These are phyloP conservation scores for Entophlyctis luteolus DNA, from an alignment of 192 early-diverging fungal genomes.

Conservation along the genomic window DNA sequence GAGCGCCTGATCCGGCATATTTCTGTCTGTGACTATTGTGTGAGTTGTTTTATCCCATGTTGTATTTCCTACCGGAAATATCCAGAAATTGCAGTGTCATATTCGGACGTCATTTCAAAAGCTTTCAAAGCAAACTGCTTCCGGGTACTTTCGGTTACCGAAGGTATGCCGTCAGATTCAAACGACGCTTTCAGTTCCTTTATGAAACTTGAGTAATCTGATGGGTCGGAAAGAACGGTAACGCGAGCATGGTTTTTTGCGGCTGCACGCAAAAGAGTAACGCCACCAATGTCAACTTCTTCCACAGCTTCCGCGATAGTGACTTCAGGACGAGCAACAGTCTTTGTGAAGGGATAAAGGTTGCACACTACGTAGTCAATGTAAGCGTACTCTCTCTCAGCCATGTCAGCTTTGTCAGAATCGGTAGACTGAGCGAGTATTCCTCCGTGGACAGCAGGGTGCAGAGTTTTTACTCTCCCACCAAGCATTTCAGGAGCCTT, in stretches of 20 bases:
- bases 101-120: slow-evolving; percentile 92
- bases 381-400: slow-evolving; percentile 80
- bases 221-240: slow-evolving; percentile 85
- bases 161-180: slow-evolving; percentile 37
- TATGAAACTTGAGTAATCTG: slow-evolving; percentile 81
- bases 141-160: slow-evolving; percentile 67
- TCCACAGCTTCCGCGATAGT: slow-evolving; percentile 94
- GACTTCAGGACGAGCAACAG: slow-evolving; percentile 80
- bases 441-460: slow-evolving; percentile 96
- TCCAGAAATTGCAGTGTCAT: slow-evolving; percentile 89
- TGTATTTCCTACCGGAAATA: slow-evolving; percentile 69
- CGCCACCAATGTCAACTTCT: slow-evolving; percentile 98
- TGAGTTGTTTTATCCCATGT: too few relatives aligned
- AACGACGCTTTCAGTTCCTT: slow-evolving; percentile 59
- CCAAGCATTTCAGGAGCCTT: slow-evolving; percentile 98
- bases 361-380: slow-evolving; percentile 97
- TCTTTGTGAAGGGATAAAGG: slow-evolving; percentile 97
- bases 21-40: too few relatives aligned
- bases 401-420: slow-evolving; percentile 82
- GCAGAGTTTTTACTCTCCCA: slow-evolving; percentile 97
- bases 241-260: slow-evolving; percentile 99
- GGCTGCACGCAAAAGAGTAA: slow-evolving; percentile 94
- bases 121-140: slow-evolving; percentile 88
- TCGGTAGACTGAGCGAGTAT: slow-evolving; percentile 87
- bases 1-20: slow-evolving; percentile 69